Percentiles rank a stretch among this genome's conserved stretches.
These are phyloP conservation scores for Hypomontagnella submonticulosa DNA, from an alignment of 495 filamentous ascomycete genomes.

Conservation along the genomic window DNA sequence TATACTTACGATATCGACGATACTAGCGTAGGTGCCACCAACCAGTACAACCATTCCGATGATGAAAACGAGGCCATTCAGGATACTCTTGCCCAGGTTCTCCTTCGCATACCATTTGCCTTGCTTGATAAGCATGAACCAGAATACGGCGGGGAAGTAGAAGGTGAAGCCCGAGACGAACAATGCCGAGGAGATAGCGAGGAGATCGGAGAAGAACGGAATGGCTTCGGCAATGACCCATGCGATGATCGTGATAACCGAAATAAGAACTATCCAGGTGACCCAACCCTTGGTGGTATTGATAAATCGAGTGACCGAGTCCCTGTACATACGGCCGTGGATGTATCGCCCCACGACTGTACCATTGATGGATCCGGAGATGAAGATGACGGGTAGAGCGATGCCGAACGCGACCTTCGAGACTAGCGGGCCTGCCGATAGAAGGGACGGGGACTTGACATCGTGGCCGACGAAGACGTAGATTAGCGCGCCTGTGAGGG, in stretches of 20 bases:
- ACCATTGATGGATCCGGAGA: slow-evolving; percentile 71
- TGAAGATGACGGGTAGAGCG: slow-evolving; percentile 83
- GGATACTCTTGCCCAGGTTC: slow-evolving; percentile 58
- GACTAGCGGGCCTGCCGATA: slow-evolving; percentile 68
- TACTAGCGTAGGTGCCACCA: slow-evolving; percentile 67
- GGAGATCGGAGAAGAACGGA: slow-evolving; percentile 75
- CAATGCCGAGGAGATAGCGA: slow-evolving; percentile 69
- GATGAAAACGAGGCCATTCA: slow-evolving; percentile 63
- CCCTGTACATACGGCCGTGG: slow-evolving; percentile 68
- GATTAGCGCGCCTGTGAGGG: slow-evolving; percentile 72
- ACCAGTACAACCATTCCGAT: slow-evolving; percentile 67
- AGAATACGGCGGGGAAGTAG: slow-evolving; percentile 72
- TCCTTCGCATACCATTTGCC: slow-evolving; percentile 58
- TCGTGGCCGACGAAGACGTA: slow-evolving; percentile 77
- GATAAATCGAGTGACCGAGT: slow-evolving; percentile 67
- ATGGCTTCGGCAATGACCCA: slow-evolving; percentile 80
- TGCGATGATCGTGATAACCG: slow-evolving; percentile 69
- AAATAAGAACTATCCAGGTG: slow-evolving; percentile 69
- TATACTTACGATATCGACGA: slow-evolving; percentile 65
- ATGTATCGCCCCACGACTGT: slow-evolving; percentile 71
- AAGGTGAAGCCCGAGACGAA: slow-evolving; percentile 74
- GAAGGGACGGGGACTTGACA: slow-evolving; percentile 76
- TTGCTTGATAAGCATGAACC: slow-evolving; percentile 70
- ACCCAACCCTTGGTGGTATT: slow-evolving; percentile 67
- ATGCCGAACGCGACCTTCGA: slow-evolving; percentile 82